Conservation (phyloP, 2,329 filamentous ascomycete genomes). For the Alternaria triticina region DNA sequence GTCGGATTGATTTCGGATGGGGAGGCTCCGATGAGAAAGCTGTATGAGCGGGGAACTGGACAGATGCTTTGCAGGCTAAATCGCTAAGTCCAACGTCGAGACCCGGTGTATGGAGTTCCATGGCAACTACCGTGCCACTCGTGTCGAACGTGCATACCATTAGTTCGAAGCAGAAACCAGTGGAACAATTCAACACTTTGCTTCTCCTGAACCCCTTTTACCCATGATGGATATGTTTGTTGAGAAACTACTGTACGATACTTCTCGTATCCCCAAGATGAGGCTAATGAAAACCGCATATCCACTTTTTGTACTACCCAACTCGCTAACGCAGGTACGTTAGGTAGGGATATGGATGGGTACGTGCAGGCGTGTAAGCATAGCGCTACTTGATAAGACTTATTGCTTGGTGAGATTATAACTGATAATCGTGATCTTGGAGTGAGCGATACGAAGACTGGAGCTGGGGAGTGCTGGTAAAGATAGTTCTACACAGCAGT, state of each 20-base stretch:
- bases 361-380: background rate
- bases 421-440: background rate
- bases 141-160: background rate
- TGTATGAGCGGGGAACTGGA: background rate
- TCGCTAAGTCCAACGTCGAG: background rate
- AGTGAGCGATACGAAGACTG: background rate
- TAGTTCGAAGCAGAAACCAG: background rate
- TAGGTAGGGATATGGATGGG: background rate
- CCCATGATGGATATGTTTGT: background rate
- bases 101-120: background rate
- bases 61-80: no score
- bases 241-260: background rate
- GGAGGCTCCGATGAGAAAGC: slow-evolving; percentile 12
- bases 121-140: no score
- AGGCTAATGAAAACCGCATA: background rate
- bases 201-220: background rate
- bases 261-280: background rate
- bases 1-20: slow-evolving; percentile 48
- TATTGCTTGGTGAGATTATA: background rate
- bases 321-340: background rate
- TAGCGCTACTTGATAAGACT: background rate
- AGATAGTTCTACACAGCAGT: background rate
- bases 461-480: background rate
- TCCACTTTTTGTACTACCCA: background rate
- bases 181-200: background rate